phyloP scores from a whole-genome alignment of 164 flowering plant genomes.

The Vitis rotundifolia region DNA sequence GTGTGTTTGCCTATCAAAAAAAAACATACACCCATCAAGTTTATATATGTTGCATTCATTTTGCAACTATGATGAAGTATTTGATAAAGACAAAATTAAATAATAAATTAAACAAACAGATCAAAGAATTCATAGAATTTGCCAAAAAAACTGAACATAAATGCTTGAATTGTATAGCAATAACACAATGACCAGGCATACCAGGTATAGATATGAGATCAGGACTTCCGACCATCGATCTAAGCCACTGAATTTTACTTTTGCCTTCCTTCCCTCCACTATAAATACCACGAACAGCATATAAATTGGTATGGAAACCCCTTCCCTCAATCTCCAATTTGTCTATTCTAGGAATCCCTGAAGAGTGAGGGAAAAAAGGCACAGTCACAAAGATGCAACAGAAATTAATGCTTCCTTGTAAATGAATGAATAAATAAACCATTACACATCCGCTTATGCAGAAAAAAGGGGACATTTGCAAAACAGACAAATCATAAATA shows the following conservation, averaged over 20 bases:
- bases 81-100: neutral
- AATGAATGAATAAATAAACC: neutral
- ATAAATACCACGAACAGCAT: conserved; percentile 89
- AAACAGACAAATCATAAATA: too few relatives aligned
- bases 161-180: neutral
- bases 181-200: conserved; percentile 19
- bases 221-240: conserved; percentile 99
- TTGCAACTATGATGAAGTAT: neutral
- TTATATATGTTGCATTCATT: too few relatives aligned
- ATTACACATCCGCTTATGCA: too few relatives aligned
- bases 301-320: conserved; percentile 94
- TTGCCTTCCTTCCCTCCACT: conserved; percentile 98
- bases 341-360: conserved; percentile 79
- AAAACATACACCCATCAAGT: too few relatives aligned
- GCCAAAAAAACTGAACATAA: neutral
- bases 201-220: conserved; percentile 95
- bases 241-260: conserved; percentile 96
- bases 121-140: neutral
- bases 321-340: conserved; percentile 97
- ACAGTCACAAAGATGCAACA: neutral
- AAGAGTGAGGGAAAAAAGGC: neutral
- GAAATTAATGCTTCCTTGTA: neutral
- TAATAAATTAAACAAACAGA: neutral
- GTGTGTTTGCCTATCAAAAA: too few relatives aligned
- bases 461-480: too few relatives aligned